Evolutionary conservation across 352 stramenopile genomes (phyloP).

Genomic region (Hyphochytrium catenoides): DNA sequence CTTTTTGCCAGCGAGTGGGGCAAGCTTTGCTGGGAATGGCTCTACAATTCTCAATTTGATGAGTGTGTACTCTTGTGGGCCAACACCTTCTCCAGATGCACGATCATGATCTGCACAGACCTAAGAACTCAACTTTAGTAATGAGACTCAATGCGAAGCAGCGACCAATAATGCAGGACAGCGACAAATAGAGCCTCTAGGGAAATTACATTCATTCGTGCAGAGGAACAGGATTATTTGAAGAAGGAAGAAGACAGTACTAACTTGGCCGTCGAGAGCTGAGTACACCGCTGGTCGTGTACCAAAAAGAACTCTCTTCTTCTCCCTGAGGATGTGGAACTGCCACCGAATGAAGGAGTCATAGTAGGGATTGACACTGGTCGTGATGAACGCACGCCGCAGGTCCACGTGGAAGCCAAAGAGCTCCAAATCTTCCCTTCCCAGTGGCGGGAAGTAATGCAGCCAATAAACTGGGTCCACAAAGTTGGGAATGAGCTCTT

Average conservation of each 20-base stretch:
- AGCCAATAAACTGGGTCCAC: slow-evolving; percentile 94
- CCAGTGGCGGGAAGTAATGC: slow-evolving; percentile 93
- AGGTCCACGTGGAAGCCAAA: slow-evolving; percentile 95
- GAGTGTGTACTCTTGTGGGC: slow-evolving; percentile 96
- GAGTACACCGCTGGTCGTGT: slow-evolving; percentile 97
- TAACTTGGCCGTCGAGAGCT: slow-evolving; percentile 83
- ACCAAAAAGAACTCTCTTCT: slow-evolving; percentile 61
- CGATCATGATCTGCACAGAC: slow-evolving; percentile 98
- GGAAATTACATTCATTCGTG: no score
- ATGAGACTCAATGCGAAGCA: no score
- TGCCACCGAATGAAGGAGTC: slow-evolving; percentile 99
- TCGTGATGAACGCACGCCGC: slow-evolving; percentile 98
- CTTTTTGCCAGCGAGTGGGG: slow-evolving; percentile 47
- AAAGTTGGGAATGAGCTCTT: slow-evolving; percentile 91
- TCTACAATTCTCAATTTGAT: slow-evolving; percentile 86
- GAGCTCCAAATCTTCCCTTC: slow-evolving; percentile 82
- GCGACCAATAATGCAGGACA: no score
- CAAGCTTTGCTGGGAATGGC: slow-evolving; percentile 43
- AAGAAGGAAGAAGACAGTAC: no score
- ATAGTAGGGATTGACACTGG: slow-evolving; percentile 96
- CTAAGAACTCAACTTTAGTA: slow-evolving; percentile 3
- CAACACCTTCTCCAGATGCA: slow-evolving; percentile 90
- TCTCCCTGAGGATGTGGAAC: slow-evolving; percentile 87
- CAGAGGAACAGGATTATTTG: no score
- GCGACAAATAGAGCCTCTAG: no score